phyloP scores from a whole-genome alignment of 495 filamentous ascomycete species.

The Symbiotaphrina buchneri region DNA sequence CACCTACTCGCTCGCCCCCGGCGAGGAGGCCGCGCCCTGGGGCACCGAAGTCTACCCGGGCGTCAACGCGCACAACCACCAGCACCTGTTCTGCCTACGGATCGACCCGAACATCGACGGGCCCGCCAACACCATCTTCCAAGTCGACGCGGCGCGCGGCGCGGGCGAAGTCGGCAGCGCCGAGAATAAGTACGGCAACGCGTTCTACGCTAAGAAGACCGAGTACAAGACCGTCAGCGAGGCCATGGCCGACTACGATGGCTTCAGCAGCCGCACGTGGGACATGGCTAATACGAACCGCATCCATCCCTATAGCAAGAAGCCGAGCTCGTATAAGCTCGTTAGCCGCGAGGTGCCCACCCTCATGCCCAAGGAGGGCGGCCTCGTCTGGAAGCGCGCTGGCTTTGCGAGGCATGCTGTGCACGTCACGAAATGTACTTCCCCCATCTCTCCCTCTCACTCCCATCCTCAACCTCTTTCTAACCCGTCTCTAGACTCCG shows the following conservation, averaged over 20 bases:
- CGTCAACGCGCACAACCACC: conserved; percentile 72
- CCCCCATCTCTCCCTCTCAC: background rate
- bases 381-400: conserved; percentile 82
- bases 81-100: conserved; percentile 88
- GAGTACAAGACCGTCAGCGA: conserved; percentile 54
- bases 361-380: conserved; percentile 63
- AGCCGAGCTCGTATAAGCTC: conserved; percentile 78
- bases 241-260: conserved; percentile 62
- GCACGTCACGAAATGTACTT: conserved; percentile 75
- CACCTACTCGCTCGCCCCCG: conserved; percentile 67
- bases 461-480: conserved; percentile 1
- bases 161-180: conserved; percentile 49
- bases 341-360: conserved; percentile 65
- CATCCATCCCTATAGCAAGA: conserved; percentile 65
- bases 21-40: conserved; percentile 74
- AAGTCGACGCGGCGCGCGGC: conserved; percentile 46
- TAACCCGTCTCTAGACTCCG: conserved; percentile 28
- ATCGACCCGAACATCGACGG: conserved; percentile 83
- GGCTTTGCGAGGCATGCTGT: conserved; percentile 84
- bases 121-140: conserved; percentile 63
- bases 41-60: conserved; percentile 86
- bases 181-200: conserved; percentile 84
- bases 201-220: conserved; percentile 80
- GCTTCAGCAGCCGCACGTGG: conserved; percentile 62
- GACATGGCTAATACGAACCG: conserved; percentile 76